These are phyloP conservation scores for Daldinia decipiens DNA, from an alignment of 495 filamentous ascomycete genomes.

Conservation along the genomic window DNA sequence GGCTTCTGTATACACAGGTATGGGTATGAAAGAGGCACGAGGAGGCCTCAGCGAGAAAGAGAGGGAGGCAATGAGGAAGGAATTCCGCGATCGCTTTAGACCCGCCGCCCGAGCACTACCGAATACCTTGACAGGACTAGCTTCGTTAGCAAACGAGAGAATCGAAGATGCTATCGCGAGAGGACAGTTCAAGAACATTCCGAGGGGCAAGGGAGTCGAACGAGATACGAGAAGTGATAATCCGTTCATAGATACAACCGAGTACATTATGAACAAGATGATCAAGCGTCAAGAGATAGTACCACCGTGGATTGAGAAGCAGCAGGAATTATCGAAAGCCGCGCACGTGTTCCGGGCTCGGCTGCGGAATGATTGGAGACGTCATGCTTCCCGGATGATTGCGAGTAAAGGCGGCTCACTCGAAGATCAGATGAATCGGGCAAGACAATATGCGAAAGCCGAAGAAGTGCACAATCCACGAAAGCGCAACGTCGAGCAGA, in stretches of 20 bases:
- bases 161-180: conserved; percentile 94
- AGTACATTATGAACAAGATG: conserved; percentile 99
- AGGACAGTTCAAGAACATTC: conserved; percentile 90
- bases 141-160: conserved; percentile 87
- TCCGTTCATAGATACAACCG: conserved; percentile 94
- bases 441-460: conserved; percentile 76
- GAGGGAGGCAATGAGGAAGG: conserved; percentile 70
- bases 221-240: conserved; percentile 83
- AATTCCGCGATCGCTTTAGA: conserved; percentile 82
- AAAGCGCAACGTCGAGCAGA: conserved; percentile 56
- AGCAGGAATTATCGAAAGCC: conserved; percentile 84
- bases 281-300: conserved; percentile 92
- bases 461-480: conserved; percentile 70
- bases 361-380: conserved; percentile 84
- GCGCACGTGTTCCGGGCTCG: conserved; percentile 75
- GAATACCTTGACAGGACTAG: conserved; percentile 78
- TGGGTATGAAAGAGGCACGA: conserved; percentile 62
- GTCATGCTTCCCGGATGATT: conserved; percentile 84
- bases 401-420: conserved; percentile 81
- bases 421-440: conserved; percentile 77
- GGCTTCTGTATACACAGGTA: conserved; percentile 74
- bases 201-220: conserved; percentile 80
- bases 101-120: conserved; percentile 80
- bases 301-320: conserved; percentile 94
- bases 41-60: conserved; percentile 72